These are phyloP conservation scores for Gossypium rotundifolium DNA, from an alignment of 345 rosid species.

Conservation along the genomic window DNA sequence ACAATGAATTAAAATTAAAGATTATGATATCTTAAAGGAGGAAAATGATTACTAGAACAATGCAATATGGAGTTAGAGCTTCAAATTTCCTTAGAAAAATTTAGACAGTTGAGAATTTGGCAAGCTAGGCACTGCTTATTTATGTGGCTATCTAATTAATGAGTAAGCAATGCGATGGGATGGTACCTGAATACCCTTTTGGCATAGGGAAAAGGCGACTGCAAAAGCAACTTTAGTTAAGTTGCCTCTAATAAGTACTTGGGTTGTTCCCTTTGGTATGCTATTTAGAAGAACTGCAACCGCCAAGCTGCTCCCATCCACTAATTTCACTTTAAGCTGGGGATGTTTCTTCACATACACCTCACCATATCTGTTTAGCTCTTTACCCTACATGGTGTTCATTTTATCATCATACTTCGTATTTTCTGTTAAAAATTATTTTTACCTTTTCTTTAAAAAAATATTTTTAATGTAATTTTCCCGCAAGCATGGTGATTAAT, in stretches of 20 bases:
- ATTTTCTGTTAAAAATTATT: no score
- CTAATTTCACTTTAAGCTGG: slow-evolving; percentile 27
- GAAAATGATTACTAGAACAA: no score
- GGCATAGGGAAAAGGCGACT: slow-evolving; percentile 28
- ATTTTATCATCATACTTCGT: background rate
- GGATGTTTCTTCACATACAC: slow-evolving; percentile 26
- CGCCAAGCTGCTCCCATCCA: slow-evolving; percentile 64
- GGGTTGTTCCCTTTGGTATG: background rate
- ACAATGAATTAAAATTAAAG: no score
- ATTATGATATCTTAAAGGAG: background rate
- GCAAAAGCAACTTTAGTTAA: background rate
- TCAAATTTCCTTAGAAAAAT: no score
- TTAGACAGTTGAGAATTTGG: background rate
- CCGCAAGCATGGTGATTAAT: background rate
- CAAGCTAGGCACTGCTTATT: background rate
- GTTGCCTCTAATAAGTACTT: background rate
- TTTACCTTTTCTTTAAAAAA: no score
- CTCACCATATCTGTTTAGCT: slow-evolving; percentile 46
- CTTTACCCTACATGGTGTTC: slow-evolving; percentile 34
- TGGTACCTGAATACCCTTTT: slow-evolving; percentile 43
- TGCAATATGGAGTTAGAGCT: no score
- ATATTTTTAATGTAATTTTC: background rate
- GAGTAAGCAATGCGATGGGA: no score
- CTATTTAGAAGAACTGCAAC: slow-evolving; percentile 41
- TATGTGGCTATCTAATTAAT: no score